A percentile compares a stretch with the other conserved stretches of the same genome.
phyloP scores from a whole-genome alignment of 1,284 basidiomycete species.

The Leccinum olivaceoglutinosum region DNA sequence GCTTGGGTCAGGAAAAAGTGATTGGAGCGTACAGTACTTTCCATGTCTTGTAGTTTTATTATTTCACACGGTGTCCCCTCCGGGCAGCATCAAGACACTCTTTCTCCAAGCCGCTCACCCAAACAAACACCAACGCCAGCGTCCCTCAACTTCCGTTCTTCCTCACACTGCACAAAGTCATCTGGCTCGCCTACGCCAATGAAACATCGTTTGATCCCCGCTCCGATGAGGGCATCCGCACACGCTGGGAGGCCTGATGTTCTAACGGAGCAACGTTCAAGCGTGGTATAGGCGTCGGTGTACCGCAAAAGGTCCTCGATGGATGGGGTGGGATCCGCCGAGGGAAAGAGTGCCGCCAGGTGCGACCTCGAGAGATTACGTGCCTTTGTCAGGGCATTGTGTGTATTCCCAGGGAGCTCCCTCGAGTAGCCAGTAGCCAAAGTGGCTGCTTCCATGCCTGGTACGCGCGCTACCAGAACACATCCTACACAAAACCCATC shows the following conservation, averaged over 20 bases:
- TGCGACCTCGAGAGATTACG: slow-evolving; percentile 38
- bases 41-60: background rate
- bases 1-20: background rate
- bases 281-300: slow-evolving; percentile 86
- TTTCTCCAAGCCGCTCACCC: slow-evolving; percentile 65
- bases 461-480: slow-evolving; percentile 56
- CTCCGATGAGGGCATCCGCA: slow-evolving; percentile 77
- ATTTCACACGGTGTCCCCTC: slow-evolving; percentile 37
- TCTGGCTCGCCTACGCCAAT: slow-evolving; percentile 91
- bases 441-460: slow-evolving; percentile 39
- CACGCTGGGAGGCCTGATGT: slow-evolving; percentile 87
- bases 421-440: slow-evolving; percentile 87
- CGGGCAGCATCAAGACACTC: slow-evolving; percentile 78
- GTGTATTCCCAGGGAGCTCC: slow-evolving; percentile 92
- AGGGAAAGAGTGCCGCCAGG: slow-evolving; percentile 40
- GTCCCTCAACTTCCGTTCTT: slow-evolving; percentile 69
- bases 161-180: slow-evolving; percentile 94
- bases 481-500: slow-evolving; percentile 96
- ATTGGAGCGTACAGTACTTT: slow-evolving; percentile 6
- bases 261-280: slow-evolving; percentile 93
- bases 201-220: slow-evolving; percentile 71
- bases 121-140: slow-evolving; percentile 73
- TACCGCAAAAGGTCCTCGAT: slow-evolving; percentile 47
- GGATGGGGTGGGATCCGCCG: slow-evolving; percentile 22
- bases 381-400: slow-evolving; percentile 87